Evolutionary conservation across 2,329 filamentous ascomycete genomes (phyloP).

Genomic region (Penicillium fuscoglaucum): DNA sequence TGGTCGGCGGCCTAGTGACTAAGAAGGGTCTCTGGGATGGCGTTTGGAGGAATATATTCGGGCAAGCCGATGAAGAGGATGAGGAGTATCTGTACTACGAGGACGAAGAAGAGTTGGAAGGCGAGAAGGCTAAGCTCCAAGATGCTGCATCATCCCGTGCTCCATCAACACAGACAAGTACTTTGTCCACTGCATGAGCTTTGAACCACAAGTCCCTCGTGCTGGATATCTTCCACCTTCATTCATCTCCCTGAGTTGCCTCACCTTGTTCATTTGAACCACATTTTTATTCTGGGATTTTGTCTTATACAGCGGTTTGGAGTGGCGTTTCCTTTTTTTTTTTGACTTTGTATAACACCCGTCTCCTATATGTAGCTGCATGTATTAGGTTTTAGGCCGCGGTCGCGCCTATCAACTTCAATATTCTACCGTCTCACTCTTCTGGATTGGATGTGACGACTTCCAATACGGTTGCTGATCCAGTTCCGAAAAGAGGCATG

Average conservation of each 20-base stretch:
- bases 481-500: no score
- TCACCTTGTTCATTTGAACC: background rate
- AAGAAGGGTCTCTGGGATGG: constrained; percentile 91
- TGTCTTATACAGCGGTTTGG: constrained; percentile 26
- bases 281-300: constrained; percentile 11
- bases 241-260: background rate
- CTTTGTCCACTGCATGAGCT: constrained; percentile 22
- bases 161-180: constrained; percentile 8
- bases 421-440: no score
- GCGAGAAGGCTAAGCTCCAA: background rate
- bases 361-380: constrained; percentile 11
- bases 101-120: constrained; percentile 44
- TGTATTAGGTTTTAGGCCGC: no score
- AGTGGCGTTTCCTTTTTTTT: constrained; percentile 20
- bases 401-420: no score
- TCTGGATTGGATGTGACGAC: no score
- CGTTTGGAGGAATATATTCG: constrained; percentile 70
- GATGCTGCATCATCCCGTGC: background rate
- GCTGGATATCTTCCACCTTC: background rate
- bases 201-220: background rate
- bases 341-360: constrained; percentile 23
- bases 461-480: no score
- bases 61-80: constrained; percentile 58
- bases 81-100: constrained; percentile 59
- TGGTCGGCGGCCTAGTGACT: constrained; percentile 86